Base-by-base conservation (phyloP, 2,329 filamentous ascomycete genomes). In the Coccinonectria pachysandricola region DNA sequence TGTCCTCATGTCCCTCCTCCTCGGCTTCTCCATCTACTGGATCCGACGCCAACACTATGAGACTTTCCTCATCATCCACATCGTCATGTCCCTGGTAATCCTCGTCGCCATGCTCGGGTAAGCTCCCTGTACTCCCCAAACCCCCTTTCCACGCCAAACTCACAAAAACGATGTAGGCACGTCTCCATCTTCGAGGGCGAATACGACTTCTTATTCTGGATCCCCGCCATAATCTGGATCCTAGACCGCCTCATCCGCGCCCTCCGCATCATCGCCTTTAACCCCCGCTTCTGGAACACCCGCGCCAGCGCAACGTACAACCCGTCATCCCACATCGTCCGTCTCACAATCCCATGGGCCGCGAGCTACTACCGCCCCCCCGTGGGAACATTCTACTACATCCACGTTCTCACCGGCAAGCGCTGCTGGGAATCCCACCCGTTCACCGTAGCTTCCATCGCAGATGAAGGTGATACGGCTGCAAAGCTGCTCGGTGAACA, bases 11-110 rank as follows among this genome's bases (percentile, higher is more conserved):
- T 62, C 58, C 12, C 41, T 60, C 0, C 41, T 67, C 0, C 30
- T 69, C 0, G 48, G 48, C 0, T 56, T 65, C 16, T 74, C 71
- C 0, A 49, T 68, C 1, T 67, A 65, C 34, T 65, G 59, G 44
- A 50, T 73, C 11, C 59, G 70, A 0, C 57, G 62, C 6, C 58
- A 58, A 7, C 56, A 59, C n/a, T 77, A 72, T 34, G 67, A 72
- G 34, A 13, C 55, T 0, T 70, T 70, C 31, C 45, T 70, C 5
- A 33, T 63, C 8, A 22, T 64, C 1, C 65, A 75, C 31, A 69
- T 74, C 6, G 46, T 56, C 3, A 48, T 75, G 10, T 64, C 71
- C 0, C 44, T 71, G 7, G 43, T 68, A 1, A 45, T 68, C 0
- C 41, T 75, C 1, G 43, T 63, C 16, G 60, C 60, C 0, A 64